phyloP scores from a whole-genome alignment of 2,329 filamentous ascomycete genomes.

The Talaromyces sp. region DNA sequence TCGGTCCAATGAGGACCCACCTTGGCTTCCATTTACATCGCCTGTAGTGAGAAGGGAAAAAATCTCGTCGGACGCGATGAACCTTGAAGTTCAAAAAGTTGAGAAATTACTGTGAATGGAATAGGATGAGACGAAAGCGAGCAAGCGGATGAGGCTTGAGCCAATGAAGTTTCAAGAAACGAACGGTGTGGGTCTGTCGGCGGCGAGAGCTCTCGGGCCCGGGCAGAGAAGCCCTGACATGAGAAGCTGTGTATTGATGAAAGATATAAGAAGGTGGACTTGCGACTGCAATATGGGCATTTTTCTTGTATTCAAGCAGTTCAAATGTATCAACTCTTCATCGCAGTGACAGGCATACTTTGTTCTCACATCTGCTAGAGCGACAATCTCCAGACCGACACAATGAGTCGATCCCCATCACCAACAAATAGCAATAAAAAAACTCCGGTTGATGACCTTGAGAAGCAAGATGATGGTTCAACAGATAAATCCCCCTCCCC shows the following conservation, averaged over 20 bases:
- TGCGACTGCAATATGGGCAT: background rate
- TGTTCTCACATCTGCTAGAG: background rate
- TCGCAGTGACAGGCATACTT: background rate
- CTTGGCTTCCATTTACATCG: too few species aligned
- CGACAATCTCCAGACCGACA: background rate
- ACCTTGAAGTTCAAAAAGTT: background rate
- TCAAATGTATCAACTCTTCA: background rate
- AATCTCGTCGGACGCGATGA: background rate
- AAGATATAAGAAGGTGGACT: background rate
- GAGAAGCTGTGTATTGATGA: background rate
- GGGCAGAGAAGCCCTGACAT: background rate
- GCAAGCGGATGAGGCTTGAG: background rate
- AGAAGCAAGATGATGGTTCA: background rate
- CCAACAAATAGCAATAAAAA: background rate
- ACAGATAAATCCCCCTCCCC: background rate
- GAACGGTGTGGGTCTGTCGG: background rate
- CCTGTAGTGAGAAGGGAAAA: background rate
- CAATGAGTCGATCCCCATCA: background rate
- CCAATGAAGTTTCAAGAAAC: background rate
- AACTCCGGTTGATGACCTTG: background rate
- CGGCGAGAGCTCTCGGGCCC: background rate
- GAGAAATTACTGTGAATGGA: background rate
- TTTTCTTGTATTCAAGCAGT: background rate
- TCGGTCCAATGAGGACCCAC: too few species aligned
- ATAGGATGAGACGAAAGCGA: background rate